Base-by-base conservation (phyloP, 176 grass and related monocot genomes). In the Avena sativa region DNA sequence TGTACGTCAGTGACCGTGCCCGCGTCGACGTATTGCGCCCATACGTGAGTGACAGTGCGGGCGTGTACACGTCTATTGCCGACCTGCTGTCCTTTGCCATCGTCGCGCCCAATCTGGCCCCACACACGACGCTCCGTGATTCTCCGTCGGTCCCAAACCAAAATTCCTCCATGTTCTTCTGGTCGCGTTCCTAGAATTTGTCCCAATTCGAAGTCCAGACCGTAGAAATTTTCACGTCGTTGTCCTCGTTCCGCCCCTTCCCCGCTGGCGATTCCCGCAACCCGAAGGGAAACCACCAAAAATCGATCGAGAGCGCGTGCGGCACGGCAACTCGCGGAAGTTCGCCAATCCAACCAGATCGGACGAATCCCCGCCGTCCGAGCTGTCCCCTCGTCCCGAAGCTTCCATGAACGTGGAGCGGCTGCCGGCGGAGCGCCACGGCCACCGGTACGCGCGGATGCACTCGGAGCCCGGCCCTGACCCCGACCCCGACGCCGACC, bases 381-480 rank as follows among this genome's bases (percentile, higher is more conserved):
- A 63, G 79, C 81, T 79, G 73, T 19, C 8, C 15, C 26, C 47
- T 73, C 57, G 40, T 8, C 15, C 75, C 32, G 86, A 78, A 81
- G 58, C 52, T 71, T 85, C 86, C 86, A 88, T 88, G 90, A 85
- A 91, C 90, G 15, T 91, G 75, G 89, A 87, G 75, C 89, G 85
- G 10, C 89, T 84, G 55, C 64, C 80, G 89, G 74, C 65, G 74
- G 85, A 44, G 74, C 74, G 56, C 85, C 64, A 46, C 74, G 84
- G 84, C 43, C 38, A 79, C 84, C 62, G 74, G 40, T 98, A 94
- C 84, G 84, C 78, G 25, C 93, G 89, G 90, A 74, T 96, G 88
- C 90, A 75, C 40, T 74, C 85, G 26, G 89, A 79, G 17, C 78
- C 64, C 55, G 86, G 10, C 17, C 5, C 72, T 30, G 56, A 74